These are phyloP conservation scores for Colletotrichum sansevieriae DNA, from an alignment of 2,329 filamentous ascomycete genomes.

Conservation along the genomic window DNA sequence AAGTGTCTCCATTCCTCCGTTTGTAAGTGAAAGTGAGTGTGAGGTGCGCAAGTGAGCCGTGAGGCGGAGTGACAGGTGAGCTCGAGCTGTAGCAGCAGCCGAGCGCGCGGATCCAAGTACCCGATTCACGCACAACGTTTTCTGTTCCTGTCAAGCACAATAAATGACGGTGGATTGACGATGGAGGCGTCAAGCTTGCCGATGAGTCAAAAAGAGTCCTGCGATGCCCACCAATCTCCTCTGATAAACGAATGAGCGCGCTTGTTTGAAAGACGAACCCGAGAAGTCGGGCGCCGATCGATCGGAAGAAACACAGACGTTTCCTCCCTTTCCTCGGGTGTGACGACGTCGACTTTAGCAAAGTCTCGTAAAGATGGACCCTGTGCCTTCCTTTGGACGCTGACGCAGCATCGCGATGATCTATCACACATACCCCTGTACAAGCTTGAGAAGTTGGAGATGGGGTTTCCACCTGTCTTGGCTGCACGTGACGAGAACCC, in stretches of 20 bases:
- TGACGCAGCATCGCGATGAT: constrained; percentile 17
- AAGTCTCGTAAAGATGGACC: not conserved
- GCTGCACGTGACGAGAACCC: constrained; percentile 19
- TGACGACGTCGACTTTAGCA: constrained; percentile 1
- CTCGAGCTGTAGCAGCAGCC: not conserved
- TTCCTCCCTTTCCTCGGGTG: not conserved
- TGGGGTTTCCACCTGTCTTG: not conserved
- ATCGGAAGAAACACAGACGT: constrained; percentile 3
- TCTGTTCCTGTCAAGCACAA: not conserved
- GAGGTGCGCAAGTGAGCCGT: constrained; percentile 13
- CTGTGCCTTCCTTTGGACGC: not conserved
- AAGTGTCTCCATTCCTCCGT: constrained; percentile 55
- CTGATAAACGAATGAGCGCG: constrained; percentile 9
- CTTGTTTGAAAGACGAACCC: not conserved
- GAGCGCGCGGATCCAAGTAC: constrained; percentile 17
- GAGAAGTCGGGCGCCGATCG: constrained; percentile 1
- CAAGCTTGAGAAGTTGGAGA: constrained; percentile 5
- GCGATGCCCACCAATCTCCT: not conserved
- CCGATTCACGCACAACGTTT: constrained; percentile 5
- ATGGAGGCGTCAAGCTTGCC: constrained; percentile 17
- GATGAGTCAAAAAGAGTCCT: constrained; percentile 22
- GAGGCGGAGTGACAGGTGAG: constrained; percentile 15
- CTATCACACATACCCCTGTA: not conserved
- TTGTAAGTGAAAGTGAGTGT: constrained; percentile 3
- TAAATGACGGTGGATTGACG: constrained; percentile 18